Base-by-base conservation (phyloP, 208 protist species). In the Leptomonas seymouri region DNA sequence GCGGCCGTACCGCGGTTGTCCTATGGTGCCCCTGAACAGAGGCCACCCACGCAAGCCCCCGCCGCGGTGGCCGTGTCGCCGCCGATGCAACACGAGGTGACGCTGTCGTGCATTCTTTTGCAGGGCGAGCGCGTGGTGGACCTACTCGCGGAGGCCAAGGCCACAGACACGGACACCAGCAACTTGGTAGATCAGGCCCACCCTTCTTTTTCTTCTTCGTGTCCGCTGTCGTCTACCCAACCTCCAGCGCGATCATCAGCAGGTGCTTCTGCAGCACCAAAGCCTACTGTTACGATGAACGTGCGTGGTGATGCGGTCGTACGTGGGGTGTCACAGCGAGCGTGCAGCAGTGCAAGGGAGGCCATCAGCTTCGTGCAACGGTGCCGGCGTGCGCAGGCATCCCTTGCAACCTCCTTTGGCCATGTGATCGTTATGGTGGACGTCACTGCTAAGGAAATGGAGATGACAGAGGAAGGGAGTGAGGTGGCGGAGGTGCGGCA, bases 371-470 rank as follows among this genome's bases (percentile, higher is more conserved):
- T 34, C 21, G 21, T 72, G 5, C 28, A 42, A 12, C 57, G 53
- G 39, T 49, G 50, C 30, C 64, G 64, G 1, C 65, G 58, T 31
- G 57, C 59, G 2, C 44, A 53, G 36, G 42, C 72, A 4, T 18
- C 48, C 7, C 55, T 62, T 4, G 1, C 53, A 0, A 36, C 53
- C 12, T 44, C 65, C 21, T 27, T 63, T 6, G 65, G 59, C 20
- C 97, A 98, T 60, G 81, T 80, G 15, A 68, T 98, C 42, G 80
- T 98, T 23, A 91, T 91, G n/a, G 34, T 98, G 11, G 72, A 94
- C 59, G 53, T 98, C 18, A 21, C 23, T 2, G 30, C 36, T 3
- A 27, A 67, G n/a, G 71, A 77, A 18, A 39, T 67, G 16, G 62
- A 70, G 20, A 45, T 31, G 44, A 53, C 41, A 1, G 49, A 23